Percentiles rank a stretch among this genome's conserved stretches.
Conservation (phyloP, 2,329 filamentous ascomycete genomes). For the Mycosphaerella sp. region DNA sequence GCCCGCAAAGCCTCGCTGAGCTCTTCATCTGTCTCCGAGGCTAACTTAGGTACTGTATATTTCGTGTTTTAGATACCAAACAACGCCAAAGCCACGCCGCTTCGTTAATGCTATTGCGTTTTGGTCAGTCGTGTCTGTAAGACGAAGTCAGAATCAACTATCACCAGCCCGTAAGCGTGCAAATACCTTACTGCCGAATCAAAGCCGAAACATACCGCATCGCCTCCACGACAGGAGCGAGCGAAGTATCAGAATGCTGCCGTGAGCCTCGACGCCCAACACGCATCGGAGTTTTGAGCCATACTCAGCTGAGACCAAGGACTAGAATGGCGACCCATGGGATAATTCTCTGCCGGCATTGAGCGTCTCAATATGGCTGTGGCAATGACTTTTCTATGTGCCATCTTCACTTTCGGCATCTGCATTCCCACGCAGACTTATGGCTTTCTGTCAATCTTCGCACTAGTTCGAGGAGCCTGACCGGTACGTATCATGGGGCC, state of each 20-base stretch:
- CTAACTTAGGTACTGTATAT: no score
- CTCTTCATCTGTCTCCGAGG: no score
- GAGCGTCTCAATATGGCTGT: conserved; percentile 67
- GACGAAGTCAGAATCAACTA: conserved; percentile 33
- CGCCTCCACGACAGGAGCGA: neutral
- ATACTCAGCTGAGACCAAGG: conserved; percentile 63
- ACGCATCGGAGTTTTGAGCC: conserved; percentile 66
- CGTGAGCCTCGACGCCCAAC: conserved; percentile 54
- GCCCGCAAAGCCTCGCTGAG: no score
- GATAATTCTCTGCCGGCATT: conserved; percentile 62
- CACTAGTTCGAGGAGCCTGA: conserved; percentile 58
- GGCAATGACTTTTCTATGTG: conserved; percentile 55
- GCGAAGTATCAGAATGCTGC: conserved; percentile 61
- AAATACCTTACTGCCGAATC: conserved; percentile 44
- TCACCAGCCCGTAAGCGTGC: conserved; percentile 51
- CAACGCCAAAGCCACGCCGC: no score
- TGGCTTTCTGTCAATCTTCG: conserved; percentile 64
- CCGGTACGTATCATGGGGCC: conserved; percentile 57
- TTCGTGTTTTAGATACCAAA: no score
- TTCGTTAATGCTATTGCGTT: no score
- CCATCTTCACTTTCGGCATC: conserved; percentile 60
- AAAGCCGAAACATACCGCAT: neutral
- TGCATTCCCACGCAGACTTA: conserved; percentile 67
- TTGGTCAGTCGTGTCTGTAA: no score
- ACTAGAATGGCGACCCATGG: conserved; percentile 64